These are phyloP conservation scores for Papiliotrema fonsecae DNA, from an alignment of 1,284 basidiomycete species.

Conservation along the genomic window DNA sequence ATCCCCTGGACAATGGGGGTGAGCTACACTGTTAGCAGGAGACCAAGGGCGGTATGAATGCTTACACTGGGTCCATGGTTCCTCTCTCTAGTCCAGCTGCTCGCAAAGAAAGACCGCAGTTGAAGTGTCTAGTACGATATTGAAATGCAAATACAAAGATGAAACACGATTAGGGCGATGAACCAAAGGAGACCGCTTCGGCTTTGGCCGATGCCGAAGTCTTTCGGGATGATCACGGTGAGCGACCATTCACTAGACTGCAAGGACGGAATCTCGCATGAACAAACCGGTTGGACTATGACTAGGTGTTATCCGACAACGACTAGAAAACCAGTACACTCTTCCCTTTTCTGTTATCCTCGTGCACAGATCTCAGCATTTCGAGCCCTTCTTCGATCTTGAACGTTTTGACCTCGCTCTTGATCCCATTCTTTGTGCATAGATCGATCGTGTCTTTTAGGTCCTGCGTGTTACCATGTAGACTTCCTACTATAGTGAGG, in stretches of 20 bases:
- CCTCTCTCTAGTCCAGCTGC: too few species aligned
- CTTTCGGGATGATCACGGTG: too few species aligned
- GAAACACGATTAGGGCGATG: too few species aligned
- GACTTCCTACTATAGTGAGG: constrained; percentile 17
- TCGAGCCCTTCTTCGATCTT: constrained; percentile 9
- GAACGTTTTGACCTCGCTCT: constrained; percentile 12
- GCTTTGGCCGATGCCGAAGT: too few species aligned
- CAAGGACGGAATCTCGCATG: too few species aligned
- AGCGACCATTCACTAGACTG: too few species aligned
- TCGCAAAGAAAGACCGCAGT: too few species aligned
- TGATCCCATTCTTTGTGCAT: constrained; percentile 13
- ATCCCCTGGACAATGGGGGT: constrained; percentile 14
- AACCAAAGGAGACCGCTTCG: too few species aligned
- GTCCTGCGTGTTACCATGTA: constrained; percentile 22
- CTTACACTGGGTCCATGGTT: constrained; percentile 19
- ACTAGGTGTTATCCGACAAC: too few species aligned
- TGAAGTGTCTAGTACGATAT: too few species aligned
- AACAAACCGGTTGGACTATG: too few species aligned
- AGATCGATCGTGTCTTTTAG: constrained; percentile 21
- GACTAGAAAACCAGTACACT: constrained; percentile 14
- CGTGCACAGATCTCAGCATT: constrained; percentile 16
- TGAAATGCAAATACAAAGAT: too few species aligned
- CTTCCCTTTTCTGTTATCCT: constrained; percentile 16
- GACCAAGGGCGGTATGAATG: background rate
- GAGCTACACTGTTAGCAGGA: constrained; percentile 13